phyloP scores from a whole-genome alignment of 164 flowering plant species.

The Aristolochia contorta region DNA sequence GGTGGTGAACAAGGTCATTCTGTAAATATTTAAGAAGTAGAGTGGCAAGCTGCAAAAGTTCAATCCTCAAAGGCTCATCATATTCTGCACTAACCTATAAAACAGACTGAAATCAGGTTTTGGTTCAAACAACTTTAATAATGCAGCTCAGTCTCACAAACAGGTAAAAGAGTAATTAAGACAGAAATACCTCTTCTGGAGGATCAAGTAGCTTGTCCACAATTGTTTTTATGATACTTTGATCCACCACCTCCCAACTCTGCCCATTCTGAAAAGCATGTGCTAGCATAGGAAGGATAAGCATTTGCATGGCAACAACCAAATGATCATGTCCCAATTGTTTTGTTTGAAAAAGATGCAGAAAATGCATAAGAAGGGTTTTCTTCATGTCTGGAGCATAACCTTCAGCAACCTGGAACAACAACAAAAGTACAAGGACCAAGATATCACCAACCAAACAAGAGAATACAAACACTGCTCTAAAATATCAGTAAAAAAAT shows the following conservation, averaged over 20 bases:
- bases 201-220: constrained; percentile 98
- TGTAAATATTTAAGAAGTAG: constrained; percentile 94
- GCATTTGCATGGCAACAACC: constrained; percentile 98
- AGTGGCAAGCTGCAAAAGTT: constrained; percentile 95
- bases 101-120: background rate
- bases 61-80: constrained; percentile 96
- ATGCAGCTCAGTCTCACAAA: too few species aligned
- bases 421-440: background rate
- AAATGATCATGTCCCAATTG: constrained; percentile 84
- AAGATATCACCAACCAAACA: background rate
- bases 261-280: constrained; percentile 90
- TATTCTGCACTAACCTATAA: constrained; percentile 88
- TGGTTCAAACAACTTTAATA: background rate
- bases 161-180: background rate
- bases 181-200: constrained; percentile 80
- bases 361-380: constrained; percentile 65
- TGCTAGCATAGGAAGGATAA: constrained; percentile 95
- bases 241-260: constrained; percentile 96
- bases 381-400: constrained; percentile 83
- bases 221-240: constrained; percentile 68
- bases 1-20: constrained; percentile 89
- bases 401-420: constrained; percentile 91
- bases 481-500: background rate
- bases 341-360: constrained; percentile 80
- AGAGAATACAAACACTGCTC: background rate